Conservation (phyloP, 1,139 yeast species). For the Scheffersomyces parashehatae region DNA sequence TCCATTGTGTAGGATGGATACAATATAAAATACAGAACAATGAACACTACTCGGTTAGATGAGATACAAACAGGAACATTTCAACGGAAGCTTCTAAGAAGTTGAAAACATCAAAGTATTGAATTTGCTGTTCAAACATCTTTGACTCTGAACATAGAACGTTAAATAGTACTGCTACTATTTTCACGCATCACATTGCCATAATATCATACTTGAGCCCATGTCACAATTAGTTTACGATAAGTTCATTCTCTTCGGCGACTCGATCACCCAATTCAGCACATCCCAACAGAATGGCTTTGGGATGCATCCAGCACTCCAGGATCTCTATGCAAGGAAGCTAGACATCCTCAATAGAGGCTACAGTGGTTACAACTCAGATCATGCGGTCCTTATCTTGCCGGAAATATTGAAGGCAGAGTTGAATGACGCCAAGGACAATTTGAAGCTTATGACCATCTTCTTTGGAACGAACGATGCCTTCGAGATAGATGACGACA, state of each 20-base stretch:
- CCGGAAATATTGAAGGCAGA: conserved; percentile 50
- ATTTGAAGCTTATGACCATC: conserved; percentile 47
- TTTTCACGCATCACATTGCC: no score
- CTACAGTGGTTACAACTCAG: conserved; percentile 60
- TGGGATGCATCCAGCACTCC: conserved; percentile 53
- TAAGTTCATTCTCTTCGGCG: conserved; percentile 65
- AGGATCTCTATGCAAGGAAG: conserved; percentile 48
- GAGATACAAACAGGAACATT: no score
- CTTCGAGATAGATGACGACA: conserved; percentile 15
- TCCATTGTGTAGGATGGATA: no score
- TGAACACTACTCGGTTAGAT: no score
- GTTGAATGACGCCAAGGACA: conserved; percentile 25
- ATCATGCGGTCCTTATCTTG: conserved; percentile 48
- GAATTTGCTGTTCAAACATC: no score
- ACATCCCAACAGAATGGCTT: conserved; percentile 40
- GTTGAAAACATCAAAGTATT: no score
- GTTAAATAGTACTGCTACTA: no score
- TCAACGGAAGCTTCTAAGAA: no score
- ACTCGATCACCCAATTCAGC: conserved; percentile 63
- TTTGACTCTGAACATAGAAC: no score
- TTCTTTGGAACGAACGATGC: conserved; percentile 84
- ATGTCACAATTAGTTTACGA: conserved; percentile 19
- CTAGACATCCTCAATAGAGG: conserved; percentile 63
- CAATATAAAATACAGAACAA: no score
- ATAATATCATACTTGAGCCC: no score